Evolutionary conservation across 768 basidiomycete genomes (phyloP).

Genomic region (Epithele typhae): DNA sequence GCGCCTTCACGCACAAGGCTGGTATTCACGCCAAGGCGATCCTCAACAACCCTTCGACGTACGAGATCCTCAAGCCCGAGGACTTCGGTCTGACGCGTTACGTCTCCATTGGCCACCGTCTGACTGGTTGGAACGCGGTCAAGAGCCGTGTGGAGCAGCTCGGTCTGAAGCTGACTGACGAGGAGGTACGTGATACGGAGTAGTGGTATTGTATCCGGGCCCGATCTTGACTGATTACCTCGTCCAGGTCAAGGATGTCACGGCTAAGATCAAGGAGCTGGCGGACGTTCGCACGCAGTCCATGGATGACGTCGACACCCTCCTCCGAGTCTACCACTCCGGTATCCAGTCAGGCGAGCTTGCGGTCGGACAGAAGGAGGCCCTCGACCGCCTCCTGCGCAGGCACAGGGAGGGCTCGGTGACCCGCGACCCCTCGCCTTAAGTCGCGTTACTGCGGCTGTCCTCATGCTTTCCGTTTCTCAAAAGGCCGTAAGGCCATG

Average conservation of each 20-base stretch:
- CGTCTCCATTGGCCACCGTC: conserved; percentile 94
- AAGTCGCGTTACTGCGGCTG: no score
- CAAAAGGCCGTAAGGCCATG: conserved; percentile 14
- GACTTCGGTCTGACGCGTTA: conserved; percentile 98
- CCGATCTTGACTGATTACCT: background rate
- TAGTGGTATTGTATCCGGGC: background rate
- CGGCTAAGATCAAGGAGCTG: conserved; percentile 98
- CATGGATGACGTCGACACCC: conserved; percentile 98
- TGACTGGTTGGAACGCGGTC: conserved; percentile 99
- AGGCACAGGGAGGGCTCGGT: conserved; percentile 54
- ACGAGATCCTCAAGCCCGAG: conserved; percentile 98
- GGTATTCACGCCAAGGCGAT: conserved; percentile 99
- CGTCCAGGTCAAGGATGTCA: conserved; percentile 89
- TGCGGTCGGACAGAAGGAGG: conserved; percentile 89
- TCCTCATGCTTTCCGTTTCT: background rate
- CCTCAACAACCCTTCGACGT: conserved; percentile 97
- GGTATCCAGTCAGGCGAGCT: conserved; percentile 91
- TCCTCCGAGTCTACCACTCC: conserved; percentile 93
- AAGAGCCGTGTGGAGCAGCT: conserved; percentile 99
- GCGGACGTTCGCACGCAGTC: conserved; percentile 97
- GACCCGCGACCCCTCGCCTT: no score
- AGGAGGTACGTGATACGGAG: conserved; percentile 53
- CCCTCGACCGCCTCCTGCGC: conserved; percentile 81
- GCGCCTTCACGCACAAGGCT: conserved; percentile 99
- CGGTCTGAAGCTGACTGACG: conserved; percentile 84